phyloP scores from a whole-genome alignment of 352 stramenopile genomes.

The Phytophthora sp. region DNA sequence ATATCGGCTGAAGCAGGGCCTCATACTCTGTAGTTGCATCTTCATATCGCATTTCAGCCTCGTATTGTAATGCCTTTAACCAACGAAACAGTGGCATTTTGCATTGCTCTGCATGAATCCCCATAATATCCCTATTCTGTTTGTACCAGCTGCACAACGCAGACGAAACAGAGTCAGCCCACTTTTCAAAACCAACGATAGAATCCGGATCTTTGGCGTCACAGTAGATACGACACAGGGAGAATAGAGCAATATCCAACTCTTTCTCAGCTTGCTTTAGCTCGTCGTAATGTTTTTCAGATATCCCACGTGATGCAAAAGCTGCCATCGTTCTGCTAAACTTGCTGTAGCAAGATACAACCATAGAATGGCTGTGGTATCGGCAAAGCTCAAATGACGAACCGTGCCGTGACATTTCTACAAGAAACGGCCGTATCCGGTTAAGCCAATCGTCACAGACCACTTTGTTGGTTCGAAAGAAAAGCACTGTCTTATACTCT shows the following conservation, averaged over 20 bases:
- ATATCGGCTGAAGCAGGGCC: conserved; percentile 38
- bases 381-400: conserved; percentile 38
- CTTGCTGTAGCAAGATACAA: conserved; percentile 43
- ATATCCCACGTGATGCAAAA: conserved; percentile 9
- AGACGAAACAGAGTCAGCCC: conserved; percentile 42
- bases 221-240: conserved; percentile 45
- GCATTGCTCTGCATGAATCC: conserved; percentile 12
- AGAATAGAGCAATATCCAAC: conserved; percentile 53
- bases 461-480: conserved; percentile 69
- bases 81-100: conserved; percentile 45
- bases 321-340: conserved; percentile 37
- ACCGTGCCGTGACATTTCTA: conserved; percentile 43
- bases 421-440: conserved; percentile 59
- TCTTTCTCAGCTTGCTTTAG: conserved; percentile 42
- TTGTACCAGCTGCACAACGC: conserved; percentile 28
- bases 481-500: conserved; percentile 45
- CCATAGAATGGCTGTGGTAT: conserved; percentile 53
- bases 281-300: conserved; percentile 29
- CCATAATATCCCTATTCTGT: conserved; percentile 13
- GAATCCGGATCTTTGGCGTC: conserved; percentile 63
- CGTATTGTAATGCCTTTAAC: conserved; percentile 43
- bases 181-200: conserved; percentile 53
- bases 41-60: conserved; percentile 73
- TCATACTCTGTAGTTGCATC: conserved; percentile 58
- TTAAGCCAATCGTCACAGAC: conserved; percentile 80